Evolutionary conservation across 176 grass and related monocot species (phyloP), one percentile per base, ranked within the genome.

Genomic region (Hyparrhenia diplandra): DNA sequence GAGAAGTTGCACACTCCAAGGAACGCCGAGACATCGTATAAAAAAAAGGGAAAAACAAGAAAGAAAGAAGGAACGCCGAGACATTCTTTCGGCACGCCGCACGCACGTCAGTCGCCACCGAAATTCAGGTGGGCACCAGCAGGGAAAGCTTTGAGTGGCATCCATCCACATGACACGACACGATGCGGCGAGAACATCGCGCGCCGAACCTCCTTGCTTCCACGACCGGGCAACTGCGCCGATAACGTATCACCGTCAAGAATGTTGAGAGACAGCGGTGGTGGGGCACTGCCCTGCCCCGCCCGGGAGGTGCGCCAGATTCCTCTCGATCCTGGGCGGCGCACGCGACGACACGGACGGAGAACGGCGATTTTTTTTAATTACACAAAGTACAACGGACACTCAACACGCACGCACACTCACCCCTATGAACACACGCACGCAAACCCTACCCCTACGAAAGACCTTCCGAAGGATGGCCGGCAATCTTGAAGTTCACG

Each of bases 161-260:
- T 82, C n/a, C n/a, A n/a, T n/a, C 73, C 88, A 78, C 87, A 62
- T 69, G 68, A 39, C 3, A 2, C n/a, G n/a, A n/a, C n/a, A n/a
- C n/a, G n/a, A n/a, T n/a, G 46, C 46, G 32, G 6, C 74, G 55
- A 5, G 18, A 77, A 41, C 57, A 8, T 2, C 18, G 18, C 63
- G 12, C n/a, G n/a, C 42, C 64, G 21, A 54, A 46, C 37, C 59
- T 13, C 23, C 28, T 88, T 42, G 49, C 87, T 75, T 84, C 32
- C 23, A 23, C 32, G 18, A 60, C 76, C 10, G 5, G 40, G 69
- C 70, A 84, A 69, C 51, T 24, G 18, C 16, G 46, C 47, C 39
- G 23, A 24, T 2, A 45, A 30, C 37, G 55, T 58, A 1, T 24
- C 55, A 25, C 54, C 21, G 54, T 58, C 54, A n/a, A 23, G 52